phyloP scores from a whole-genome alignment of 345 rosid genomes.

The Eutrema japonicum region DNA sequence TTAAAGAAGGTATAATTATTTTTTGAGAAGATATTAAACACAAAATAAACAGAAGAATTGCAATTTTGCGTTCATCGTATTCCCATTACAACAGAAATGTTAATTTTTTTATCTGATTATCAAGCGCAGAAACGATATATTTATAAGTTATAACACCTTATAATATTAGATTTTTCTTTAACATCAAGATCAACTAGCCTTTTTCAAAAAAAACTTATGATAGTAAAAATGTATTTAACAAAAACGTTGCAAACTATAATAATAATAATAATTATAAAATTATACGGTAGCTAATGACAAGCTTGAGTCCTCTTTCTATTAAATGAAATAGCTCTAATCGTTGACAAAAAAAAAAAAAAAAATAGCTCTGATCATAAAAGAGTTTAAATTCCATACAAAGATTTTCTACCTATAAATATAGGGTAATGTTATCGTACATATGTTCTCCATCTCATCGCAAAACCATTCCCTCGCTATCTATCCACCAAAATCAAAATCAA shows the following conservation, averaged over 20 bases:
- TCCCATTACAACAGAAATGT: background rate
- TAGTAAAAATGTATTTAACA: no score
- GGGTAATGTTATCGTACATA: background rate
- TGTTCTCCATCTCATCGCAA: conserved; percentile 20
- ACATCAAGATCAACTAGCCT: no score
- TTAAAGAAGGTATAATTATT: no score
- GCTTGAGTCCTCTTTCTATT: no score
- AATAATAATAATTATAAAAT: no score
- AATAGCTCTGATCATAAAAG: background rate
- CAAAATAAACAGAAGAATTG: background rate
- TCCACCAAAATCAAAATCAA: conserved; percentile 16
- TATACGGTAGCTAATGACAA: background rate
- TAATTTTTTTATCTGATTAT: background rate
- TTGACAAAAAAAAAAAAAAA: no score
- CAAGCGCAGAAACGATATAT: background rate
- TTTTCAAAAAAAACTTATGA: no score
- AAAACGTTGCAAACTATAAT: no score
- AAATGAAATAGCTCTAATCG: background rate
- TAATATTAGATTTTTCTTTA: no score
- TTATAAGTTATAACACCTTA: no score
- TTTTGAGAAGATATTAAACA: background rate
- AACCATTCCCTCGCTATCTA: background rate
- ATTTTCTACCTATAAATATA: conserved; percentile 11
- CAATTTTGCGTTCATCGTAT: background rate
- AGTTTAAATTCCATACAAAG: background rate